Conservation (phyloP, 345 rosid species). For the Eucalyptus guilfoylei region DNA sequence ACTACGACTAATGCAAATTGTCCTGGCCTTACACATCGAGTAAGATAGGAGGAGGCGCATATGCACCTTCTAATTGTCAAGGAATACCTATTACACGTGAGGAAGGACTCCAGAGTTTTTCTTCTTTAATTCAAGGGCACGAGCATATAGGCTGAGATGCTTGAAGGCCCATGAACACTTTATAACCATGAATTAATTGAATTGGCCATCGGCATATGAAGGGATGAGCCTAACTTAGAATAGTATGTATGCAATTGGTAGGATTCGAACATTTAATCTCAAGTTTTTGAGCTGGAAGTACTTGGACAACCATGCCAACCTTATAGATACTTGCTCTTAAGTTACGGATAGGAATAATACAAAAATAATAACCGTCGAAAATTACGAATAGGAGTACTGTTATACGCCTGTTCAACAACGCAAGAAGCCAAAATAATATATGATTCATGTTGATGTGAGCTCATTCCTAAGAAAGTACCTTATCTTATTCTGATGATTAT, state of each 20-base stretch:
- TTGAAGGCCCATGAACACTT: not conserved
- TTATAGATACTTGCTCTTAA: not conserved
- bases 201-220: not conserved
- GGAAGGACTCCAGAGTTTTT: not conserved
- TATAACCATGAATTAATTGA: not conserved
- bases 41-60: not conserved
- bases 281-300: not conserved
- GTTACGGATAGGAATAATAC: not conserved
- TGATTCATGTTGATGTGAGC: not conserved
- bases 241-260: not conserved
- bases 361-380: not conserved
- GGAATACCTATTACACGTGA: not conserved
- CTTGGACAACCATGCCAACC: not conserved
- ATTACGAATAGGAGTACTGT: not conserved
- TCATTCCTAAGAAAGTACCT: not conserved
- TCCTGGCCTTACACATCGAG: not conserved
- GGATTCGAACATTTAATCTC: not conserved
- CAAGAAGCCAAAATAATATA: not conserved
- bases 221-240: not conserved
- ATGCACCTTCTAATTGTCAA: not conserved
- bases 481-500: not conserved
- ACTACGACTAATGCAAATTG: not conserved
- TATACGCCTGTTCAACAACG: not conserved
- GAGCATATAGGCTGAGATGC: not conserved
- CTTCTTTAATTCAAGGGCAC: not conserved